Evolutionary conservation across 352 stramenopile genomes (phyloP), one percentile per base, ranked within the genome.

Genomic region (Globisporangium irregulare): DNA sequence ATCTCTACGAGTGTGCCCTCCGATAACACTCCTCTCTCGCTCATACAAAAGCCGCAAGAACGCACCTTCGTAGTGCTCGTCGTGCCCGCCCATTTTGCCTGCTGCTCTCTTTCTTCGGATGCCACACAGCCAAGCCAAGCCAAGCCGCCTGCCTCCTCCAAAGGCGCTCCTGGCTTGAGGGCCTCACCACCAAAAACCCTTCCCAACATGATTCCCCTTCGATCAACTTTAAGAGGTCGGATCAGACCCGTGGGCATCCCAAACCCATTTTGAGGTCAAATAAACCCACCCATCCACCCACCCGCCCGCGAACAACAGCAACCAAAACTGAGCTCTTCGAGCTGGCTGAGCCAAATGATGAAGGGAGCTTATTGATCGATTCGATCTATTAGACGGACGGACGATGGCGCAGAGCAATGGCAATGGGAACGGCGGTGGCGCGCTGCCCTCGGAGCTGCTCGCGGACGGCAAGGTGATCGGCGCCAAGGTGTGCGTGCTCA

Each of bases 11-110:
- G 27, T 27, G 43, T 10, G 25, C 9, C 9, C 29, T 32, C 29
- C 29, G 29, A 32, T 20, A 0, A n/a, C 25, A 10, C 4, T 25
- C 22, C 15, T 29, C 20, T n/a, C 15, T n/a, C 27, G 15, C 54
- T 32, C 55, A 50, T 60, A 25, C 9, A 29, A 29, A 12, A 22
- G 36, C 6, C 32, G 7, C 22, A 20, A 22, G 3, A 12, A 62
- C 60, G 43, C 20, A 92, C 84, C 78, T 87, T 92, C 82, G 79
- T 92, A 90, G 71, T 78, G 73, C 48, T 79, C 73, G 71, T 82
- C 73, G 73, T 80, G 73, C 41, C 80, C 78, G 78, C 82, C 79
- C 82, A 92, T 92, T 67, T 75, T 82, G 58, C 61, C 62, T 53
- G 60, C 71, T 75, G 65, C 65, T 80, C 57, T 50, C 62, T 64